Conservation (phyloP, 2,329 filamentous ascomycete species). For the Sporothrix brunneoviolacea region DNA sequence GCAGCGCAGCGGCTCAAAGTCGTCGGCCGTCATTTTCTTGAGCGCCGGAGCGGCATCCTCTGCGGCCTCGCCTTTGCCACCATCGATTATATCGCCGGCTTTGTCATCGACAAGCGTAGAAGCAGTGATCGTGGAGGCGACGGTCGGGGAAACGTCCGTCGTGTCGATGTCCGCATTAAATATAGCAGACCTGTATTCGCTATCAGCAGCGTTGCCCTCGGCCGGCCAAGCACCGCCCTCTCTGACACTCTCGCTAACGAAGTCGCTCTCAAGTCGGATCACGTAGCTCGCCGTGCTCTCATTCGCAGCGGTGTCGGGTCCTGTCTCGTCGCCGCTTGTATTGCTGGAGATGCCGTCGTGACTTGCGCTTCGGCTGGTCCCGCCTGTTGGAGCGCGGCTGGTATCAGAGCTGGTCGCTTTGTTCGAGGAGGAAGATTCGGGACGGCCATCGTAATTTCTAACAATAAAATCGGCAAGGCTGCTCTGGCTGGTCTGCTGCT, state of each 20-base stretch:
- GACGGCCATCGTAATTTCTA: background rate
- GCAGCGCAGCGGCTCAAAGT: slow-evolving; percentile 86
- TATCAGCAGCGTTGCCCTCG: slow-evolving; percentile 1
- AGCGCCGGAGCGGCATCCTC: slow-evolving; percentile 47
- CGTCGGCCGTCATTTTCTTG: slow-evolving; percentile 83
- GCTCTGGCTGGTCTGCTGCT: background rate
- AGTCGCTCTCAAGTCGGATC: slow-evolving; percentile 76
- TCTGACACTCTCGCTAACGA: slow-evolving; percentile 60
- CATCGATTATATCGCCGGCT: slow-evolving; percentile 13
- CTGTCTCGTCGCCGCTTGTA: slow-evolving; percentile 51
- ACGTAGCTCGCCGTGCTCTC: slow-evolving; percentile 76
- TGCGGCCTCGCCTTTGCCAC: slow-evolving; percentile 15
- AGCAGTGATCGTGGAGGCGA: background rate
- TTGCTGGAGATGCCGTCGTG: slow-evolving; percentile 52
- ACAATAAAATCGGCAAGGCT: background rate
- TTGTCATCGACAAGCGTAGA: background rate
- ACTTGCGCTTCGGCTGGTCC: slow-evolving; percentile 53
- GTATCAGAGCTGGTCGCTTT: slow-evolving; percentile 24
- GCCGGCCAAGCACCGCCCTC: slow-evolving; percentile 26
- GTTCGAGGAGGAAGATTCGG: background rate
- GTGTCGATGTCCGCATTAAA: slow-evolving; percentile 1
- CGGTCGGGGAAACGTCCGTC: background rate
- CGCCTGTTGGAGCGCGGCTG: slow-evolving; percentile 23
- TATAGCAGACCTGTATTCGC: background rate
- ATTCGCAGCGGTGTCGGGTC: slow-evolving; percentile 32